Evolutionary conservation across 352 stramenopile species (phyloP), one percentile per base, ranked within the genome.

Genomic region (Phytophthora idaei): DNA sequence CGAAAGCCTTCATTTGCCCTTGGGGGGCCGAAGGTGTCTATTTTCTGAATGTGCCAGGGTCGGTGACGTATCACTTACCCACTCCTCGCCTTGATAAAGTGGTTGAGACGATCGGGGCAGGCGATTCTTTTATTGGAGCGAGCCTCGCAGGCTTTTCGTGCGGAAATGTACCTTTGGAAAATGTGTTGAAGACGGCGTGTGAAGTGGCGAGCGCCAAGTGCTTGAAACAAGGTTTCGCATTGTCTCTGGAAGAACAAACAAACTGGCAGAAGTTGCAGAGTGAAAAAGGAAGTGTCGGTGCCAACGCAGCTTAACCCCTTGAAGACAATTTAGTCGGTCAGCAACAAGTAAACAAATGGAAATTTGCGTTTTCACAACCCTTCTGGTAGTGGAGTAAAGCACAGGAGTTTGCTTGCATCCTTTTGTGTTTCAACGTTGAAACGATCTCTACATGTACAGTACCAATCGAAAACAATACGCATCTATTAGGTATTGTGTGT

Each of bases 91-190:
- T 90, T 11, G 67, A 64, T 2, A 28, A 51, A 29, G 62, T 87
- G 1, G 61, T 90, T n/a, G 83, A 90, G 55, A 84, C 83, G 0
- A 78, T 90, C 31, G 85, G 85, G 0, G 83, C 85, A 6, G 85
- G 85, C 0, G 85, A 93, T 41, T 72, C 81, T 11, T 90, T 91
- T 47, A 89, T 92, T n/a, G 85, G 81, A 2, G 79, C 82, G 0
- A 72, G 69, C 2, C 63, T 93, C n/a, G 77, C 85, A 1, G 76
- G 67, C 3, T 52, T 90, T 5, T 62, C 71, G 4, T 14, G 57
- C 32, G 36, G 59, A 15, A 50, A 54, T 5, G n/a, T 65, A 10
- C 37, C 70, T 4, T 21, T 90, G 0, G 44, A 70, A 7, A 39
- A 39, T 4, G 71, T 78, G 0, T 27, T 90, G 25, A 64, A 55